These are phyloP conservation scores for Leccinum uliginosum DNA, from an alignment of 768 basidiomycete genomes.

Conservation along the genomic window DNA sequence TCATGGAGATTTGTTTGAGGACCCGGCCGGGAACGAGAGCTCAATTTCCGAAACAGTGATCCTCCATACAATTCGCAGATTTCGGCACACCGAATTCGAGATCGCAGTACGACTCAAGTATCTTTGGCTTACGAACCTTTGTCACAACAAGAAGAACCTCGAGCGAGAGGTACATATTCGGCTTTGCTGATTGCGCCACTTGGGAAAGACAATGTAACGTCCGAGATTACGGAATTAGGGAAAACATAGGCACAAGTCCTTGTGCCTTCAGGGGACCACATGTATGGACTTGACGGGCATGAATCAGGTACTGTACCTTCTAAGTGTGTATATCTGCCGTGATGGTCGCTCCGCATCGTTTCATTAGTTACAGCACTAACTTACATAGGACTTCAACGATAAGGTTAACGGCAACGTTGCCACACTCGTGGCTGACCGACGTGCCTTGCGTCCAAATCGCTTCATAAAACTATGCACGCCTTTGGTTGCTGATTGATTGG, in stretches of 20 bases:
- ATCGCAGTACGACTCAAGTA: slow-evolving; percentile 53
- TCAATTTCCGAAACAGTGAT: slow-evolving; percentile 40
- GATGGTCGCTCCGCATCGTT: slow-evolving; percentile 11
- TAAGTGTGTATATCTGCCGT: slow-evolving; percentile 39
- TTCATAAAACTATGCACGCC: background rate
- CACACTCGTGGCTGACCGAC: slow-evolving; percentile 46
- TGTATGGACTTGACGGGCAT: slow-evolving; percentile 36
- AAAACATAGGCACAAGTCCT: slow-evolving; percentile 29
- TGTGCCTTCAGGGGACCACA: slow-evolving; percentile 48
- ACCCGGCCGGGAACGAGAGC: slow-evolving; percentile 32
- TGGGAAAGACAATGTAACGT: background rate
- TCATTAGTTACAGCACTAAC: background rate
- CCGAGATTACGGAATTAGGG: slow-evolving; percentile 25
- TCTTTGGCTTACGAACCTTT: slow-evolving; percentile 46
- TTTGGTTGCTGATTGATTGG: slow-evolving; percentile 56
- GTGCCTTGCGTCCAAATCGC: slow-evolving; percentile 25
- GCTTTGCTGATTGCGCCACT: background rate
- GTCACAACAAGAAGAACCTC: slow-evolving; percentile 44
- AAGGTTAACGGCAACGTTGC: slow-evolving; percentile 45
- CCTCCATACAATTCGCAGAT: slow-evolving; percentile 53
- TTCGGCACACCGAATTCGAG: slow-evolving; percentile 57
- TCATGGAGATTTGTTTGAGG: slow-evolving; percentile 45
- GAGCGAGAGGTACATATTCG: slow-evolving; percentile 38
- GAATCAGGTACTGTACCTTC: slow-evolving; percentile 37
- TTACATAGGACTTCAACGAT: background rate